Conservation (phyloP, 352 stramenopile species). For the Phytophthora fragariae region DNA sequence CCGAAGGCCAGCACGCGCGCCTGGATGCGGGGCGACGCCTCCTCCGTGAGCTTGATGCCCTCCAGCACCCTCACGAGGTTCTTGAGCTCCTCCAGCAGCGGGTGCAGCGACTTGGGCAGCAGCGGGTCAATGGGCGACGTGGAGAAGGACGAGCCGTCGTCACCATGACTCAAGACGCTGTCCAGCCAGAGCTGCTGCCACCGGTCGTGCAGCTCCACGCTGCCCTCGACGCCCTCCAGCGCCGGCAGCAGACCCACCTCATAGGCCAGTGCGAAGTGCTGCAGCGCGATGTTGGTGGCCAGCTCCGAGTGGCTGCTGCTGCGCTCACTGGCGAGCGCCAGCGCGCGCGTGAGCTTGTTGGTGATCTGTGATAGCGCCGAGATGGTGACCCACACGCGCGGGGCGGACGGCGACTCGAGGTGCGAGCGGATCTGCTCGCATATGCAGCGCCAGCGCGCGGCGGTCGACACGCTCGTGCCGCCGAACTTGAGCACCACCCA, state of each 20-base stretch:
- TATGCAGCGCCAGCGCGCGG: slow-evolving; percentile 81
- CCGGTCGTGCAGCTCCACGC: slow-evolving; percentile 54
- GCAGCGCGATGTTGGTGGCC: slow-evolving; percentile 58
- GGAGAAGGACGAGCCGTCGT: slow-evolving; percentile 58
- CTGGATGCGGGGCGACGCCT: slow-evolving; percentile 87
- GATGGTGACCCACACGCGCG: slow-evolving; percentile 89
- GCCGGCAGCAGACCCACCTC: slow-evolving; percentile 67
- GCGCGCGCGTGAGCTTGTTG: slow-evolving; percentile 81
- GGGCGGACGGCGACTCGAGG: slow-evolving; percentile 43
- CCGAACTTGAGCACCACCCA: slow-evolving; percentile 93
- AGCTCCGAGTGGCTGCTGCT: slow-evolving; percentile 53
- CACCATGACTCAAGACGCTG: slow-evolving; percentile 53
- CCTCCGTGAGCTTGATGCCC: slow-evolving; percentile 88
- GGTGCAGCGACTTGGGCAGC: slow-evolving; percentile 59
- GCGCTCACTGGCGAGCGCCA: slow-evolving; percentile 50
- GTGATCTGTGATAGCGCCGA: slow-evolving; percentile 88
- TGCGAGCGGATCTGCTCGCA: slow-evolving; percentile 75
- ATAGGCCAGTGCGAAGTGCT: slow-evolving; percentile 80
- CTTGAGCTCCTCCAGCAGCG: slow-evolving; percentile 80
- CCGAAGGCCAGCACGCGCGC: slow-evolving; percentile 86
- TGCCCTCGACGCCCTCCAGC: slow-evolving; percentile 49
- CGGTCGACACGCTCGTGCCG: slow-evolving; percentile 88
- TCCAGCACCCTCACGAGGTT: slow-evolving; percentile 86
- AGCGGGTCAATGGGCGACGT: slow-evolving; percentile 48
- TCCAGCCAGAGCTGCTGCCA: slow-evolving; percentile 73